Base-by-base conservation (phyloP, 257 asterid species). In the Buddleja alternifolia region DNA sequence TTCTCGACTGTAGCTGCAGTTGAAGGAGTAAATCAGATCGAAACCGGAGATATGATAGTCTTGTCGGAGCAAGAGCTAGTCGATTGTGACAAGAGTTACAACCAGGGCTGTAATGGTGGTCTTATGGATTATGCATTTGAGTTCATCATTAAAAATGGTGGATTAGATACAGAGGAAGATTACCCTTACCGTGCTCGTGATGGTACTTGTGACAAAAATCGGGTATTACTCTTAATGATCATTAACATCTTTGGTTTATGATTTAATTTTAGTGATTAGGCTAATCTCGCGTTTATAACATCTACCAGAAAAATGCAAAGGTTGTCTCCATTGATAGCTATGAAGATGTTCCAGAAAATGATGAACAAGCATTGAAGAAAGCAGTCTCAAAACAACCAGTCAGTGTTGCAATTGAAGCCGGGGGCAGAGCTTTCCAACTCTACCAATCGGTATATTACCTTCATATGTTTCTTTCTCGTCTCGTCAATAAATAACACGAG, bases 51-150 rank as follows among this genome's bases (percentile, higher is more conserved):
- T 1, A 21, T 88, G 63, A 53, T 74, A 5, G 24, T 72, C 50
- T 69, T 93, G 46, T 93, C 98, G 0, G 98, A 93, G 81, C 98
- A 93, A 70, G 97, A 93, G 71, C 81, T 93, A 1, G 89, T 93
- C 8, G 96, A 88, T 24, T 93, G 98, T 42, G 98, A 93, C 65
- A 86, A 24, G 3, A 0, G 72, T 0, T 78, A 72, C 70, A 85
- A 93, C 81, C 81, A 81, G 62, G 98, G 98, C 7, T 93, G 98
- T 40, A 86, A 88, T 68, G 97, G 98, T 7, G 98, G 98, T 40
- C 83, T 86, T 15, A 93, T 93, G 98, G 97, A 93, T 40, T 76
- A 88, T 53, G 98, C 88, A 7, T 90, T 83, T 23, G 82, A 85
- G 32, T 92, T 90, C 78, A 78, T 92, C 69, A 73, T 80, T 8